Base-by-base conservation (phyloP, 2,329 filamentous ascomycete genomes). In the Pseudogymnoascus sp. region DNA sequence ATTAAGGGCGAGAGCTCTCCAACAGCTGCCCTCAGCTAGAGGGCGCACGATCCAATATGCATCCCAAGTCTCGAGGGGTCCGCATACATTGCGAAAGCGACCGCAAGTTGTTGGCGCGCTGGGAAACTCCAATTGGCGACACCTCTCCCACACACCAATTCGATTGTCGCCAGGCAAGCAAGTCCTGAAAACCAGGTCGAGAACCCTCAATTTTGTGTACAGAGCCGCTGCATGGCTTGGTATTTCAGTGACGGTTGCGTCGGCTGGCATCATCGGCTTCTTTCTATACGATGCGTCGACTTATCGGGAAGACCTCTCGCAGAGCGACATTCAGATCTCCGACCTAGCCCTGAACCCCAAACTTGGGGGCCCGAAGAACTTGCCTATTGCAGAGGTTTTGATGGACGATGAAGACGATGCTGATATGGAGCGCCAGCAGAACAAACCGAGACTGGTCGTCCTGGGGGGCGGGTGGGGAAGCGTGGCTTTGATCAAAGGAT, bases 381-480 rank as follows among this genome's bases (percentile, higher is more conserved):
- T 99, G 35, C 95, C 93, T 1, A 95, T 99, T 65, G 87, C 90
- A 19, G 91, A 97, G 67, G 85, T 89, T 23, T 85, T 93, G 66
- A 87, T 99, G 42, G 93, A 96, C 72, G 95, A 97, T 72, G 87
- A 96, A 69, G 93, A 97, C 68, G 85, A 79, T 62, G 84, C 87
- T 13, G 82, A 84, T 64, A 92, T 87, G 76, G 82, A 80, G 67
- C 81, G 78, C 60, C 85, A 87, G 74, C 95, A 91, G 77, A 84
- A 93, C 72, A 99, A 99, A 79, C 95, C 95, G 4, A 90, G 89
- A 72, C 79, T 99, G 70, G 95, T 99, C 42, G 89, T 99, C 64
- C 78, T 99, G 35, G 95, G 95, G 19, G 93, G 93, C 15, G 95
- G 95, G 50, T 99, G 95, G 95, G 95, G 93, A 62, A 91, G 91